These are phyloP conservation scores for Ustilago cynodontis DNA, from an alignment of 1,284 basidiomycete species.

Conservation along the genomic window DNA sequence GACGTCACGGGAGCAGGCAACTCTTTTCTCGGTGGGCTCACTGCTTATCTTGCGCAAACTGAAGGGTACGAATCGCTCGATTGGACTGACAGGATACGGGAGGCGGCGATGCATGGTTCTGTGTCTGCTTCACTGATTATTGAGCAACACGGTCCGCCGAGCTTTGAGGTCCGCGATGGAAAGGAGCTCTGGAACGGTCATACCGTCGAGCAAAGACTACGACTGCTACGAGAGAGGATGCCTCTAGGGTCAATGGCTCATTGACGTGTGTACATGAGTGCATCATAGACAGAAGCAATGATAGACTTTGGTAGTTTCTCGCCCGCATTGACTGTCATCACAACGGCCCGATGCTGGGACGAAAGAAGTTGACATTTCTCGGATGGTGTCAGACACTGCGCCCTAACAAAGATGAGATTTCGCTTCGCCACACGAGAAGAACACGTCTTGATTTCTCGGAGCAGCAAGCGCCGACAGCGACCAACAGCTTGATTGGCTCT, in stretches of 20 bases:
- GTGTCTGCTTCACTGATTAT: constrained; percentile 55
- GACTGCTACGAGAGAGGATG: neutral
- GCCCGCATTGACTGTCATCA: neutral
- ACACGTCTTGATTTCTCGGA: constrained; percentile 23
- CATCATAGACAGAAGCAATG: neutral
- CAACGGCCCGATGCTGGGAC: neutral
- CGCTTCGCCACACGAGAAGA: constrained; percentile 8
- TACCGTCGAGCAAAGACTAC: constrained; percentile 13
- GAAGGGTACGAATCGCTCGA: constrained; percentile 15
- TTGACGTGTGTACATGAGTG: neutral
- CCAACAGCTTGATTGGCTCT: constrained; percentile 9
- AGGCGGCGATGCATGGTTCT: constrained; percentile 45
- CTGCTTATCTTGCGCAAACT: constrained; percentile 32
- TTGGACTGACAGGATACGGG: constrained; percentile 1
- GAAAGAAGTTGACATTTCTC: neutral
- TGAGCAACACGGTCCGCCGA: constrained; percentile 55
- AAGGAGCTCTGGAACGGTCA: constrained; percentile 48
- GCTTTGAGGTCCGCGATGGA: constrained; percentile 24
- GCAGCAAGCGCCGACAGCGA: constrained; percentile 19
- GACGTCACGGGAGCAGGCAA: constrained; percentile 62
- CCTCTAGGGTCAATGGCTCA: neutral
- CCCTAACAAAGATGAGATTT: constrained; percentile 1
- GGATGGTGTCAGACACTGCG: neutral
- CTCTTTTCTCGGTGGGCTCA: constrained; percentile 54
- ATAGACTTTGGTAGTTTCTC: neutral